Percentiles rank a stretch among this genome's conserved stretches.
These are phyloP conservation scores for Panicum hallii DNA, from an alignment of 202 grass and related monocot genomes.

Conservation along the genomic window DNA sequence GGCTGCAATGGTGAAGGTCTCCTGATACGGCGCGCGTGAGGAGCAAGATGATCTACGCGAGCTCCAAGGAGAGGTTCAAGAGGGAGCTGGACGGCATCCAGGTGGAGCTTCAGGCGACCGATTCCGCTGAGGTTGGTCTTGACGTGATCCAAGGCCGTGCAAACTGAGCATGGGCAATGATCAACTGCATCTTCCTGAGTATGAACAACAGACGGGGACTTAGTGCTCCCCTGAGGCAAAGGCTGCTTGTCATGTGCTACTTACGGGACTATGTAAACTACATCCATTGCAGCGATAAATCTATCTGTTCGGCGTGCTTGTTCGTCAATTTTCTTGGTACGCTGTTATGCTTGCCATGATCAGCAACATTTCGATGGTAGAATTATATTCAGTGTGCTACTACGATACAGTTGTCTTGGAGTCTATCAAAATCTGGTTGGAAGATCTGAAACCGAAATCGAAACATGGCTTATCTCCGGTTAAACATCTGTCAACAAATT, in stretches of 20 bases:
- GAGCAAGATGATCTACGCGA: slow-evolving; percentile 85
- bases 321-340: background rate
- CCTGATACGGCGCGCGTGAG: slow-evolving; percentile 67
- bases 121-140: slow-evolving; percentile 63
- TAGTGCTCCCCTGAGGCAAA: slow-evolving; percentile 30
- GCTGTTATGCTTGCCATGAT: background rate
- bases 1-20: slow-evolving; percentile 51
- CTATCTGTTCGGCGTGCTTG: background rate
- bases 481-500: too few species aligned
- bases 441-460: background rate
- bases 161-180: slow-evolving; percentile 38
- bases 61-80: slow-evolving; percentile 88
- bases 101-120: slow-evolving; percentile 80
- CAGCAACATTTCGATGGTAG: background rate
- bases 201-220: slow-evolving; percentile 27
- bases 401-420: background rate
- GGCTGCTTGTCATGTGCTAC: slow-evolving; percentile 29
- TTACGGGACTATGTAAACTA: slow-evolving; percentile 32
- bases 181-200: background rate
- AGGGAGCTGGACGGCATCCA: slow-evolving; percentile 84
- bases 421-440: background rate
- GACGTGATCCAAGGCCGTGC: slow-evolving; percentile 74
- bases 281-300: slow-evolving; percentile 23
- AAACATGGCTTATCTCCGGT: background rate
- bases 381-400: background rate